Conservation (phyloP, 1,284 basidiomycete genomes). For the Ceraceosorus bombacis region DNA sequence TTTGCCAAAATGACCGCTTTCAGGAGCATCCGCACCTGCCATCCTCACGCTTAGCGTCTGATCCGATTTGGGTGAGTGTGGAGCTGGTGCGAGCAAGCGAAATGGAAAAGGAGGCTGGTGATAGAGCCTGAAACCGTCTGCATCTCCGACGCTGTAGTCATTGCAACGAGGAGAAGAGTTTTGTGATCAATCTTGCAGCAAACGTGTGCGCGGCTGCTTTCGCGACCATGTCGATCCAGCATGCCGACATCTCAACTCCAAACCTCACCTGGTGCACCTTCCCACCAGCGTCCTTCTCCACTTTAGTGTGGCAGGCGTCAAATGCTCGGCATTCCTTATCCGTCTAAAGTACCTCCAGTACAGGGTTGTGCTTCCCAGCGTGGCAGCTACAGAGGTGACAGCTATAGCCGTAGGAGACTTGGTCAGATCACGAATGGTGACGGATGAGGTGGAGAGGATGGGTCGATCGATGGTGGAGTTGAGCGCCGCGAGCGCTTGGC, state of each 20-base stretch:
- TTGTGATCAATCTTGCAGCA: neutral
- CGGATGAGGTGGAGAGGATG: no score
- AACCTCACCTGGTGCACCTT: conserved; percentile 19
- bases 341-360: conserved; percentile 45
- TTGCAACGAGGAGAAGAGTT: neutral
- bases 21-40: conserved; percentile 45
- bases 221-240: neutral
- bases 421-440: no score
- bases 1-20: conserved; percentile 45
- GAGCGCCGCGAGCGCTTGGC: no score
- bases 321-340: conserved; percentile 35
- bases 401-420: no score
- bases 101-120: conserved; percentile 39
- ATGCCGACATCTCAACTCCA: neutral
- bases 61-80: conserved; percentile 13
- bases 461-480: no score
- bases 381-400: neutral
- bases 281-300: conserved; percentile 40
- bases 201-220: no score
- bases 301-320: conserved; percentile 37
- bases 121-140: conserved; percentile 45
- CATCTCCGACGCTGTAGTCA: conserved; percentile 34
- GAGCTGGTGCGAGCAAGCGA: conserved; percentile 22
- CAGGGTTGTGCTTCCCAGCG: conserved; percentile 1
- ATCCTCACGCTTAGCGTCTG: conserved; percentile 42